Percentiles rank a stretch among this genome's conserved stretches.
phyloP scores from a whole-genome alignment of 2,329 filamentous ascomycete species.

The Sporothrix brunneoviolacea region DNA sequence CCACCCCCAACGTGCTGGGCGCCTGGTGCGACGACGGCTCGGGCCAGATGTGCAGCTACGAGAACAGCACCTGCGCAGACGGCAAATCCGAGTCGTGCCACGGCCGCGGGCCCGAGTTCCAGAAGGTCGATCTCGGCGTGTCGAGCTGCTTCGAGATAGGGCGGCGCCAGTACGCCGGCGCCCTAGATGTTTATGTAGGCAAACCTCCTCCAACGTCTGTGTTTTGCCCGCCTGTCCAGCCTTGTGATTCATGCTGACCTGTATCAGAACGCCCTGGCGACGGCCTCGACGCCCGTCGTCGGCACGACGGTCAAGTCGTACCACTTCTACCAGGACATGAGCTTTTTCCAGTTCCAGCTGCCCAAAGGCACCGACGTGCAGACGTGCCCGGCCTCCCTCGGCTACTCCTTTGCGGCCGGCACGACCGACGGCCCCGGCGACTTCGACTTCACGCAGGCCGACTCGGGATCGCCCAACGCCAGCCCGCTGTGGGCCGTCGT shows the following conservation, averaged over 20 bases:
- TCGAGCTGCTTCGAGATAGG: conserved; percentile 73
- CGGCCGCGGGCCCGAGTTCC: conserved; percentile 64
- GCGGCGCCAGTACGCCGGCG: conserved; percentile 59
- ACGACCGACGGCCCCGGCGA: conserved; percentile 86
- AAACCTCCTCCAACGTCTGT: neutral
- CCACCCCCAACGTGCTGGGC: conserved; percentile 74
- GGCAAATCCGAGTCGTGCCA: conserved; percentile 66
- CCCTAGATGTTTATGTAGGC: conserved; percentile 38
- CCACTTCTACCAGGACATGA: conserved; percentile 80
- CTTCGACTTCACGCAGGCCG: conserved; percentile 87
- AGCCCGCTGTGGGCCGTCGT: conserved; percentile 76
- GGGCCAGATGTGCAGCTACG: conserved; percentile 61
- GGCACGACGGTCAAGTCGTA: conserved; percentile 69
- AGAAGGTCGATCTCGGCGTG: conserved; percentile 61
- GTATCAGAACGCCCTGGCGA: conserved; percentile 44
- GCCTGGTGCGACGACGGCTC: conserved; percentile 84
- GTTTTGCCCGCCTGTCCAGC: neutral
- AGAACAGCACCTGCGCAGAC: conserved; percentile 76
- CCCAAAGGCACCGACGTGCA: conserved; percentile 61
- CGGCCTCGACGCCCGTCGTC: conserved; percentile 42
- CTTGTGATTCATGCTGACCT: neutral
- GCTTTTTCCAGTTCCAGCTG: conserved; percentile 64
- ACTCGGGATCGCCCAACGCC: conserved; percentile 59
- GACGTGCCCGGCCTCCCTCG: conserved; percentile 82
- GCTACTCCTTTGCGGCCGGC: conserved; percentile 87